Evolutionary conservation across 83 land plant species (phyloP).

Genomic region (Diphasiastrum complanatum): DNA sequence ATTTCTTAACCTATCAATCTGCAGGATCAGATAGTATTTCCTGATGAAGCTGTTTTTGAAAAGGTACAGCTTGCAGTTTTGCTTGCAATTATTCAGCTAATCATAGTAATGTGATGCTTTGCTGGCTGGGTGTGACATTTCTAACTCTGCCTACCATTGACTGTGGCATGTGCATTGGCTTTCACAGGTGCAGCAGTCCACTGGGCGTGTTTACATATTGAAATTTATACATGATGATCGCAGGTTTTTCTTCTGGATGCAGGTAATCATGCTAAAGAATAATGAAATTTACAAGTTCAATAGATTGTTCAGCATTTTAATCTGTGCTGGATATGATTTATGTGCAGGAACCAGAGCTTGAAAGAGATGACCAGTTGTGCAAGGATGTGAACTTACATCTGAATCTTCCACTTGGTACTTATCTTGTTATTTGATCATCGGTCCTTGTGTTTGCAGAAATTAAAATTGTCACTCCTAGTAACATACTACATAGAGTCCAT

Average conservation of each 20-base stretch:
- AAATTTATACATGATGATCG: conserved; percentile 80
- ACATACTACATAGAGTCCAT: no score
- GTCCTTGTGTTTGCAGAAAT: no score
- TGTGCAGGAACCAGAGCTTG: conserved; percentile 42
- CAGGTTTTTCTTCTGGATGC: conserved; percentile 94
- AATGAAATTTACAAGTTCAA: not conserved
- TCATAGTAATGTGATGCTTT: not conserved
- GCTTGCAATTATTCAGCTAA: not conserved
- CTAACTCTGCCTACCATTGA: not conserved
- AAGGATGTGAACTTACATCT: conserved; percentile 26
- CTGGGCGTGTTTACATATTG: conserved; percentile 78
- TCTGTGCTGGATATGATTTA: no score
- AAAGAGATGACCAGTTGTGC: conserved; percentile 23
- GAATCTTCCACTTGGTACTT: conserved; percentile 24
- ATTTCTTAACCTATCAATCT: conserved; percentile 15
- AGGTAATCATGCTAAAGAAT: conserved; percentile 39
- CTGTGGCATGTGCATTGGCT: not conserved
- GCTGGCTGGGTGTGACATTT: not conserved
- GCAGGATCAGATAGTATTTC: conserved; percentile 85
- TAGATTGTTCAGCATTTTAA: not conserved
- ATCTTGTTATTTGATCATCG: no score
- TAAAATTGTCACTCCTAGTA: no score
- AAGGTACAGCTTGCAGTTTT: conserved; percentile 46
- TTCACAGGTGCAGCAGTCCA: conserved; percentile 69
- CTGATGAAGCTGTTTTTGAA: conserved; percentile 89